Base-by-base conservation (phyloP, 169 alveolate genomes). In the Eimeria mitis region DNA sequence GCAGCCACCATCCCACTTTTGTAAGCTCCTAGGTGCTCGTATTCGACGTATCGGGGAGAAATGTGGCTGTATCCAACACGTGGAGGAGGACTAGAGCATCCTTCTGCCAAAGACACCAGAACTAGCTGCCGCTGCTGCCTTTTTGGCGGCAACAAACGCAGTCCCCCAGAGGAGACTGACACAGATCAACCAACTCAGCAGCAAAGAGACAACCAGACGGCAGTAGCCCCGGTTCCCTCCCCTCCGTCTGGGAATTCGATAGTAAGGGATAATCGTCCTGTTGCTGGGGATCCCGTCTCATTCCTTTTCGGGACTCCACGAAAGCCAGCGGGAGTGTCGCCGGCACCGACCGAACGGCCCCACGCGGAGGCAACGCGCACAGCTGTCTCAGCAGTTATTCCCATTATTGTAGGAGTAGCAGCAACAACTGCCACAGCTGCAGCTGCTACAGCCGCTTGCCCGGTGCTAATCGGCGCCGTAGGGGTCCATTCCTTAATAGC, bases 381-480 rank as follows among this genome's bases (percentile, higher is more conserved):
- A 8, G 84, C 84, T 37, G 31, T 73, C 84, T 40, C 84, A 31
- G 84, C 84, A 37, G 84, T 40, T 19, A n/a, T 73, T 42, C 84
- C 84, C 49, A 21, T 73, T 73, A 40, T 73, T 37, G 84, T 56
- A 16, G 84, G 84, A 42, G 56, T 73, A 37, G 56, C 31, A 37
- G 84, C 56, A 73, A 73, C 56, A 73, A 21, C 84, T 73, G 84
- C 31, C 40, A 23, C 84, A 19, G 84, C 84, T 37, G 84, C 84
- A 2, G 84, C 84, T 73, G 49, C 31, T 4, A 73, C 59, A 16
- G 84, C 84, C 9, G 84, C 84, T 19, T 73, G 56, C 84, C 84
- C 84, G 49, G 21, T 73, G 21, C 84, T 73, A 37, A 37, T 73
- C 5, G 84, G 56, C 31, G 84, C 56, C 9, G 84, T 56, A 0